Conservation (phyloP, 495 filamentous ascomycete species). For the Rostrohypoxylon terebratum region DNA sequence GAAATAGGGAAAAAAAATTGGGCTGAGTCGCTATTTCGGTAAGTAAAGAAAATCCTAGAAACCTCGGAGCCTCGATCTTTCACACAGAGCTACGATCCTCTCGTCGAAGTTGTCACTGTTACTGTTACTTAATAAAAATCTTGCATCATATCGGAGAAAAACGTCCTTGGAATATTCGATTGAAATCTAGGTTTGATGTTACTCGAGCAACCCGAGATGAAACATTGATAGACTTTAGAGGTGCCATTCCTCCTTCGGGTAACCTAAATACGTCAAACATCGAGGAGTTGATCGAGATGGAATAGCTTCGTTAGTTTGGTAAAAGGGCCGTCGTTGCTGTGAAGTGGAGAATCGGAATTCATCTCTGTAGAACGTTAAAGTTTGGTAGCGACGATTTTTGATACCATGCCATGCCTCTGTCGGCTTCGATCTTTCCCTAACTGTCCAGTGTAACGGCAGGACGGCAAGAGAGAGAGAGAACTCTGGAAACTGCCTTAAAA, state of each 20-base stretch:
- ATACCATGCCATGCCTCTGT: neutral
- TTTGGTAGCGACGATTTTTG: neutral
- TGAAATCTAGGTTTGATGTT: neutral
- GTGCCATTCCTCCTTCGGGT: conserved; percentile 16
- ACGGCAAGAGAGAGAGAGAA: conserved; percentile 2
- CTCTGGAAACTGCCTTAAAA: neutral
- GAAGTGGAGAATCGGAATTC: conserved; percentile 10
- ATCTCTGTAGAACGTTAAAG: neutral
- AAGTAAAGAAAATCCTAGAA: conserved; percentile 37
- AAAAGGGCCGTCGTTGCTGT: conserved; percentile 8
- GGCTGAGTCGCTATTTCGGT: conserved; percentile 14
- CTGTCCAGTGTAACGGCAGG: conserved; percentile 9
- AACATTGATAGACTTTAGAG: conserved; percentile 16
- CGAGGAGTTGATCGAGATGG: conserved; percentile 10
- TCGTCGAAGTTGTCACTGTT: neutral
- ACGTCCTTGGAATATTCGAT: conserved; percentile 10
- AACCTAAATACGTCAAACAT: conserved; percentile 20
- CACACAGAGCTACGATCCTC: conserved; percentile 38
- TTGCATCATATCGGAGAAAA: conserved; percentile 30
- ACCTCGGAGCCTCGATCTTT: conserved; percentile 40
- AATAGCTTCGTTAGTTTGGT: neutral
- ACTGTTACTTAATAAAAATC: conserved; percentile 2
- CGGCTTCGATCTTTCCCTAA: neutral
- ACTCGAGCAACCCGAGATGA: neutral
- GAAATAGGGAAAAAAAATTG: conserved; percentile 4